These are phyloP conservation scores for Plantago major DNA, from an alignment of 257 asterid species.

Conservation along the genomic window DNA sequence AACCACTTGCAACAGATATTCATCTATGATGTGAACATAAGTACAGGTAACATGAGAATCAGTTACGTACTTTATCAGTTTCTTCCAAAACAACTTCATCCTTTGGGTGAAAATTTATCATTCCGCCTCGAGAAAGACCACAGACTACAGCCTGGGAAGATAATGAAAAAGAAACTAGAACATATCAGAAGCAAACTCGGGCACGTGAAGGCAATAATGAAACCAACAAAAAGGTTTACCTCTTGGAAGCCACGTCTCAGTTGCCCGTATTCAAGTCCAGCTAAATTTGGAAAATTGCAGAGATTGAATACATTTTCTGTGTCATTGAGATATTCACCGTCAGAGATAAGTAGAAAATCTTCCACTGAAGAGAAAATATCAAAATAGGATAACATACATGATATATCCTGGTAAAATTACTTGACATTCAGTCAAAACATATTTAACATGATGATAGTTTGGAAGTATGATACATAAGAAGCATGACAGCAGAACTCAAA, in stretches of 20 bases:
- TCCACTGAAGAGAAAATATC: not conserved
- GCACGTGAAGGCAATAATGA: conserved; percentile 9
- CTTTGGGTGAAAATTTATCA: conserved; percentile 75
- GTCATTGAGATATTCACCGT: conserved; percentile 18
- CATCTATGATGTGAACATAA: not conserved
- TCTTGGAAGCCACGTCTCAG: conserved; percentile 83
- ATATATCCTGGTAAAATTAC: not conserved
- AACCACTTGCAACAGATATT: too few species aligned
- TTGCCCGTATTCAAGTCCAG: conserved; percentile 64
- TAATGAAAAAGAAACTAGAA: conserved; percentile 10
- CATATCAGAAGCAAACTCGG: conserved; percentile 1
- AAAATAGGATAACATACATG: not conserved
- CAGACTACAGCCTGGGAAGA: conserved; percentile 73
- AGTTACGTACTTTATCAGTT: conserved; percentile 65
- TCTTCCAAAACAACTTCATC: conserved; percentile 68
- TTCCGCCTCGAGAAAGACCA: conserved; percentile 74
- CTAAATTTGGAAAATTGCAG: conserved; percentile 70
- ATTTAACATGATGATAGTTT: not conserved
- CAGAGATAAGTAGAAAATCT: conserved; percentile 18
- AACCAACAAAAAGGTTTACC: conserved; percentile 38
- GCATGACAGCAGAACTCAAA: not conserved
- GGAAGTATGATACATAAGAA: not conserved
- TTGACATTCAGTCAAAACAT: not conserved
- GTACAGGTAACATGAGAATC: conserved; percentile 6
- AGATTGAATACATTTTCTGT: conserved; percentile 98